phyloP scores from a whole-genome alignment of 257 asterid genomes.

The Salvia splendens region DNA sequence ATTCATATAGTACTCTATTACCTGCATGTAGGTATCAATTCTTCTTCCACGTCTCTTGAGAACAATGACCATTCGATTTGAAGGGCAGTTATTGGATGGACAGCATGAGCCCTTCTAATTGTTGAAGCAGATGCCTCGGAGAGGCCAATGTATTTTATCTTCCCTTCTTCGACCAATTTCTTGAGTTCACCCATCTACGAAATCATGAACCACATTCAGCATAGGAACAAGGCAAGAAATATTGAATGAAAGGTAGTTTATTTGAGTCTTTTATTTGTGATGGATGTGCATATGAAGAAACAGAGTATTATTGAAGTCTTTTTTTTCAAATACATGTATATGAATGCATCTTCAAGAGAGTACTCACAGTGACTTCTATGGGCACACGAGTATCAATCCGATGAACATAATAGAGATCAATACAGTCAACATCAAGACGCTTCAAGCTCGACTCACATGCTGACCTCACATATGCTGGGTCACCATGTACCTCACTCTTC shows the following conservation, averaged over 20 bases:
- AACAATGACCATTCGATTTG: constrained; percentile 40
- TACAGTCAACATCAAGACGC: constrained; percentile 52
- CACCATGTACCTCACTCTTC: constrained; percentile 38
- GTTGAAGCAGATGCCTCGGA: constrained; percentile 71
- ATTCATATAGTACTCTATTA: no score
- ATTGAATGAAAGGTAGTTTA: no score
- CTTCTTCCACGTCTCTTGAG: constrained; percentile 19
- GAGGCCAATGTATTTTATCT: constrained; percentile 64
- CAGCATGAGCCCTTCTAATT: constrained; percentile 69
- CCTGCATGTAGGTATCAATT: constrained; percentile 40
- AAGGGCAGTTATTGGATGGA: constrained; percentile 69
- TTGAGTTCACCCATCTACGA: constrained; percentile 65
- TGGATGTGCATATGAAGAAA: no score
- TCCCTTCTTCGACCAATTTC: constrained; percentile 72
- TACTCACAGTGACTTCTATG: background rate
- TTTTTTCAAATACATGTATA: no score
- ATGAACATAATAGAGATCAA: constrained; percentile 52
- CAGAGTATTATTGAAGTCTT: no score
- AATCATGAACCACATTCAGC: no score
- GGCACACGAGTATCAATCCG: constrained; percentile 48
- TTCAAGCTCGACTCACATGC: constrained; percentile 51
- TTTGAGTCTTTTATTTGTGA: no score
- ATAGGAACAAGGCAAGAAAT: background rate
- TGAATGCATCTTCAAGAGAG: no score
- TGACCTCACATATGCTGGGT: constrained; percentile 45